Base-by-base conservation (phyloP, 78 protist species). In the Dictyostelium intermedium region DNA sequence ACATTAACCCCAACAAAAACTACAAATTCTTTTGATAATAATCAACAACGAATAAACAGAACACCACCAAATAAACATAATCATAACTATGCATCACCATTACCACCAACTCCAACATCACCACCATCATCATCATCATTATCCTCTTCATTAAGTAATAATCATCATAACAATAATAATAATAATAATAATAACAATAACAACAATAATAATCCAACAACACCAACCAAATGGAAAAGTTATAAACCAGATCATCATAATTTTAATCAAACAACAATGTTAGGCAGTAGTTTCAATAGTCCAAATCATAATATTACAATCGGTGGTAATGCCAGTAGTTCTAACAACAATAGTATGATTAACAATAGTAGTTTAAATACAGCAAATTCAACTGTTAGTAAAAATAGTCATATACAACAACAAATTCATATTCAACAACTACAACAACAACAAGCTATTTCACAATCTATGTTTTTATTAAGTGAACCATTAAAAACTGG, bases 401-500 rank as follows among this genome's bases (percentile, higher is more conserved):
- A 27, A 25, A 78, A 78, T 80, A 32, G 32, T 23, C 32, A 78
- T 47, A 45, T 32, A 66, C 74, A 66, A 66, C 35, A 63, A 27
- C n/a, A 32, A 13, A 1, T 27, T 14, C 14, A 70, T 16, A 11
- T 34, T 13, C 23, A 30, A 32, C 34, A n/a, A 25, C 23, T 60
- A 60, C 23, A 20, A 20, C 14, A 27, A 27, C 23, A 25, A 1
- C 34, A 66, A 27, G 32, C 74, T 6, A 27, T 66, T 3, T 32
- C 79, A 13, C 39, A 30, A 14, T 30, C 39, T 13, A 30, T 32
- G 35, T 32, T 72, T 16, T 72, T 72, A 72, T 30, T 72, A 20
- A 60, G 66, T 7, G 93, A 87, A 45, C 93, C 84, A 61, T 34
- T 87, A 13, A 87, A 87, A 41, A 79, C 79, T 43, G 93, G 93